A percentile compares a stretch with the other conserved stretches of the same genome.
Evolutionary conservation across 345 rosid species (phyloP).

Genomic region (Moricandia arvensis): DNA sequence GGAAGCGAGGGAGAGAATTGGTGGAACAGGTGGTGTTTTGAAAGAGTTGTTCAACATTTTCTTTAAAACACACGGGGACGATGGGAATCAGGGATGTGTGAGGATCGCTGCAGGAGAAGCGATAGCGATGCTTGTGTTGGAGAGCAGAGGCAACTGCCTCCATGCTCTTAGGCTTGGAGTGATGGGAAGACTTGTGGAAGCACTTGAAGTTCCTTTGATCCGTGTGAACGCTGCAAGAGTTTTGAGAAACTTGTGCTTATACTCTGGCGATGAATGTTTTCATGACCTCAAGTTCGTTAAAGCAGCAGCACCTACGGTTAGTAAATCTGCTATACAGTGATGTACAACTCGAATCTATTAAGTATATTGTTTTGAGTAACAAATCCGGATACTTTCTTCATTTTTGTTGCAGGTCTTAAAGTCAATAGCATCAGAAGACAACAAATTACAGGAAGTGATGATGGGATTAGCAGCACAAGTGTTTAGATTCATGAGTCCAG

Average conservation of each 20-base stretch:
- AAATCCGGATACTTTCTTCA: background rate
- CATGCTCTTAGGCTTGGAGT: constrained; percentile 57
- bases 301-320: constrained; percentile 69
- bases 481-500: constrained; percentile 61
- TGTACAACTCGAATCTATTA: background rate
- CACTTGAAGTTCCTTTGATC: constrained; percentile 55
- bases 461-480: constrained; percentile 68
- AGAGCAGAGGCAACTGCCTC: constrained; percentile 65
- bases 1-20: constrained; percentile 72
- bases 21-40: constrained; percentile 77
- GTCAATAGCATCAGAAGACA: constrained; percentile 58
- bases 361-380: background rate
- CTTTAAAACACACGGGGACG: constrained; percentile 43
- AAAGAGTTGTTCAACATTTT: constrained; percentile 80
- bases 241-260: constrained; percentile 64
- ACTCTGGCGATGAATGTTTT: constrained; percentile 51
- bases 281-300: constrained; percentile 46
- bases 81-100: constrained; percentile 40
- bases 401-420: constrained; percentile 57
- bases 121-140: constrained; percentile 74
- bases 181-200: constrained; percentile 51
- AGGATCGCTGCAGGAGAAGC: constrained; percentile 84
- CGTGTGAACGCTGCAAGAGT: constrained; percentile 73
- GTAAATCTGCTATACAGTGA: constrained; percentile 10
- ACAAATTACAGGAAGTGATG: constrained; percentile 84